Evolutionary conservation across 2,329 filamentous ascomycete species (phyloP), one percentile per base, ranked within the genome.

Genomic region (Fusarium foetens): DNA sequence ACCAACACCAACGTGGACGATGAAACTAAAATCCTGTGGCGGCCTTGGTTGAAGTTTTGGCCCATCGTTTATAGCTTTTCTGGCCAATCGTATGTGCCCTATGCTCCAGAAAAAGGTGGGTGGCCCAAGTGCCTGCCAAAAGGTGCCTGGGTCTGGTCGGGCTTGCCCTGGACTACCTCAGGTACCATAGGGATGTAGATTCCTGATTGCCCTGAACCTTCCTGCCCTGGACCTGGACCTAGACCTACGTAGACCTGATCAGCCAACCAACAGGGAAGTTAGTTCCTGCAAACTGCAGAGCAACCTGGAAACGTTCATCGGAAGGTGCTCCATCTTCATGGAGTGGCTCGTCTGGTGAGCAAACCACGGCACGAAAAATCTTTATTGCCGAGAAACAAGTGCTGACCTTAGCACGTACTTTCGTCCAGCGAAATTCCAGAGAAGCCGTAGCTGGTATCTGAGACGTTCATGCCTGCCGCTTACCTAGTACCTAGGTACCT

Each of bases 61-160:
- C 39, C 66, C 53, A 70, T 70, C 61, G 43, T 63, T 45, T 58
- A 58, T 42, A 36, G 49, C 13, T 19, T 17, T 23, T 33, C 12
- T 52, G 54, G 31, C 66, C 49, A 70, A 70, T 70, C 54, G 51
- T n/a, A 42, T 35, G 13, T n/a, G 19, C 35, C 36, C n/a, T 61
- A 38, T 58, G 27, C 31, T 46, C 67, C 42, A 35, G 25, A 43
- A 60, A 53, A 53, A 62, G 58, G 60, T 61, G 68, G 73, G 53
- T 62, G 63, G 68, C 33, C 70, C 68, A 70, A 71, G 68, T 74
- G 64, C 68, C 74, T 74, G 70, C 74, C 63, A 71, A 66, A 65
- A 38, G 41, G 43, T 58, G 31, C 60, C 49, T 66, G 49, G 31
- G 61, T 48, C 36, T 55, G 49, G 49, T 35, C 9, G n/a, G 21